phyloP scores from a whole-genome alignment of 2,329 filamentous ascomycete species.

The Stachybotrys elegans region DNA sequence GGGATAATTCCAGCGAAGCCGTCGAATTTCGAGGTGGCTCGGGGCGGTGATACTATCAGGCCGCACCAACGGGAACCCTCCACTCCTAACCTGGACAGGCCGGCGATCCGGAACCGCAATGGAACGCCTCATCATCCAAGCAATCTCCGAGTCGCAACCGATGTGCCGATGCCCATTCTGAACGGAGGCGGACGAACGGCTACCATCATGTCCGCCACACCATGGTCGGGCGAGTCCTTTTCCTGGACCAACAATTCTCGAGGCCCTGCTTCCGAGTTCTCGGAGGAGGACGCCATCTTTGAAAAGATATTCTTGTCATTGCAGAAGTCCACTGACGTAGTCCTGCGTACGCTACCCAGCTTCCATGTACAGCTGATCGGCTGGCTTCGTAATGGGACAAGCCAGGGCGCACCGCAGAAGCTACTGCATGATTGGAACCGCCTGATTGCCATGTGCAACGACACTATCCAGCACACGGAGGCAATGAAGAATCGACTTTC shows the following conservation, averaged over 20 bases:
- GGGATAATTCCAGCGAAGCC: slow-evolving; percentile 16
- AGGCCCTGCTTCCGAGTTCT: slow-evolving; percentile 53
- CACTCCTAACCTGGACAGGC: slow-evolving; percentile 47
- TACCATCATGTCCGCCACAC: slow-evolving; percentile 58
- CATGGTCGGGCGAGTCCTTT: slow-evolving; percentile 79
- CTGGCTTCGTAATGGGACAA: slow-evolving; percentile 59
- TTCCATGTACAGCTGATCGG: slow-evolving; percentile 63
- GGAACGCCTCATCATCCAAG: slow-evolving; percentile 43
- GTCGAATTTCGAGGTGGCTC: slow-evolving; percentile 10
- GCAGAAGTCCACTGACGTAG: slow-evolving; percentile 66
- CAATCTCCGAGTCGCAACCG: slow-evolving; percentile 52
- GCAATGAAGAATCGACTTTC: slow-evolving; percentile 68
- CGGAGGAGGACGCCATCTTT: slow-evolving; percentile 75
- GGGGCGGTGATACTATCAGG: slow-evolving; percentile 42
- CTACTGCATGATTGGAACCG: slow-evolving; percentile 62
- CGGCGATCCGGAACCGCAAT: slow-evolving; percentile 26
- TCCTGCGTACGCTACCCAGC: slow-evolving; percentile 65
- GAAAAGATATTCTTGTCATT: slow-evolving; percentile 78
- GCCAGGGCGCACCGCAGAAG: slow-evolving; percentile 53
- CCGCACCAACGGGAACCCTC: slow-evolving; percentile 48
- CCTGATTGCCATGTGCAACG: slow-evolving; percentile 66
- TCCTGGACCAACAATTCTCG: slow-evolving; percentile 45
- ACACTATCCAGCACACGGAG: slow-evolving; percentile 68
- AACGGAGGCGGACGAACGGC: slow-evolving; percentile 46
- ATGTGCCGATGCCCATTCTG: slow-evolving; percentile 41